These are phyloP conservation scores for Spizellomyces sp. DNA, from an alignment of 192 early-diverging fungal species.

Conservation along the genomic window DNA sequence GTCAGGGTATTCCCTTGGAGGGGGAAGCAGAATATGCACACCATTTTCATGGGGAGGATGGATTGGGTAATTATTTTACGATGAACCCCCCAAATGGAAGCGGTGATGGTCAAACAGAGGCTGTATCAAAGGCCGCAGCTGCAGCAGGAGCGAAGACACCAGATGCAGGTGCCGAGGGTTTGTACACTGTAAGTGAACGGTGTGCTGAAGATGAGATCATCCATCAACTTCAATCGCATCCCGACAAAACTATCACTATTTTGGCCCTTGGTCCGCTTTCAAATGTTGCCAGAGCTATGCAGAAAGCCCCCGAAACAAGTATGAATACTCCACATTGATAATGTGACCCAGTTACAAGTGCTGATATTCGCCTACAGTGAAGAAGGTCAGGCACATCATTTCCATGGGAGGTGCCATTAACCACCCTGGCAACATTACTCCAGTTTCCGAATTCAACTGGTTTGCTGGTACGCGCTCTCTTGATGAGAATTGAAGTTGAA, in stretches of 20 bases:
- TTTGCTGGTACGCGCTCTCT: neutral
- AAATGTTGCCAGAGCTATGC: conserved; percentile 27
- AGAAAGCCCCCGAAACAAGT: conserved; percentile 20
- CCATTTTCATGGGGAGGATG: conserved; percentile 26
- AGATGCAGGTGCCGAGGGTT: conserved; percentile 17
- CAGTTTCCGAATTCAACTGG: conserved; percentile 35
- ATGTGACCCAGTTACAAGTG: no score
- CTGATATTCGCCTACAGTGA: neutral
- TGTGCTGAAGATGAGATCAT: conserved; percentile 31
- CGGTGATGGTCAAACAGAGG: neutral
- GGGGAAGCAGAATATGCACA: conserved; percentile 28
- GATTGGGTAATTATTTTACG: conserved; percentile 25
- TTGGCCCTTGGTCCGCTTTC: conserved; percentile 24
- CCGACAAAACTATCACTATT: conserved; percentile 18
- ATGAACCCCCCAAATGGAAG: neutral
- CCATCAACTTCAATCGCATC: conserved; percentile 21
- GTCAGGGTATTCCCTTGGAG: conserved; percentile 21
- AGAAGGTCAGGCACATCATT: conserved; percentile 18
- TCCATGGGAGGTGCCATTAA: conserved; percentile 34
- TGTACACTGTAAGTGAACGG: conserved; percentile 21
- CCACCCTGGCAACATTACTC: conserved; percentile 29
- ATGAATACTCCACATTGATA: neutral
- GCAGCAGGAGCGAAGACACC: conserved; percentile 1
- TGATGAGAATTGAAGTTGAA: no score
- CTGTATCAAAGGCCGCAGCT: conserved; percentile 3